Evolutionary conservation across 345 rosid species (phyloP).

Genomic region (Excoecaria agallocha): DNA sequence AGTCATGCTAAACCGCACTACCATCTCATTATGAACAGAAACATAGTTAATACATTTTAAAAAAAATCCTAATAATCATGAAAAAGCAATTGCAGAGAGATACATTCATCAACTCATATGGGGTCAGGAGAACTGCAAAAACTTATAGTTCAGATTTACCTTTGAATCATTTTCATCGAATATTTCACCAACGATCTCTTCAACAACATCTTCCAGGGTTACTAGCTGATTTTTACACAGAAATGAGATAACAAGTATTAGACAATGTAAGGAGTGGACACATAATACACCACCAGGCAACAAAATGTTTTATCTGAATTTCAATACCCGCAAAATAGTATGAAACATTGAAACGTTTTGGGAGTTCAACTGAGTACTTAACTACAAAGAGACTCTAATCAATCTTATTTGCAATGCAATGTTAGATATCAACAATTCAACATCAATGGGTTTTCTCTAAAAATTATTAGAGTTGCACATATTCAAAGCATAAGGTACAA

Average conservation of each 20-base stretch:
- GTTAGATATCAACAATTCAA: neutral
- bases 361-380: constrained; percentile 6
- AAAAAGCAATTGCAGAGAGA: neutral
- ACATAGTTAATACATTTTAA: too few species aligned
- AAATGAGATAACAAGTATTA: constrained; percentile 9
- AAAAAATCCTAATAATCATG: neutral
- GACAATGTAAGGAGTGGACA: neutral
- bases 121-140: neutral
- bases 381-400: neutral
- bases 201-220: constrained; percentile 94
- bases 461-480: neutral
- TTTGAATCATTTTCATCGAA: constrained; percentile 98
- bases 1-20: too few species aligned
- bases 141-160: constrained; percentile 34
- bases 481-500: neutral
- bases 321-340: constrained; percentile 11
- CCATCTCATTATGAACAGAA: too few species aligned
- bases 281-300: neutral
- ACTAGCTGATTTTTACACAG: constrained; percentile 60
- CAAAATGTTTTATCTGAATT: neutral
- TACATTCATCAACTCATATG: neutral
- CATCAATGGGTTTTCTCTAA: neutral
- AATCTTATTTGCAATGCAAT: neutral
- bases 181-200: constrained; percentile 98
- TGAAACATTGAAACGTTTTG: neutral